Evolutionary conservation across 1,139 yeast genomes (phyloP).

Genomic region (Eremothecium gossypii): DNA sequence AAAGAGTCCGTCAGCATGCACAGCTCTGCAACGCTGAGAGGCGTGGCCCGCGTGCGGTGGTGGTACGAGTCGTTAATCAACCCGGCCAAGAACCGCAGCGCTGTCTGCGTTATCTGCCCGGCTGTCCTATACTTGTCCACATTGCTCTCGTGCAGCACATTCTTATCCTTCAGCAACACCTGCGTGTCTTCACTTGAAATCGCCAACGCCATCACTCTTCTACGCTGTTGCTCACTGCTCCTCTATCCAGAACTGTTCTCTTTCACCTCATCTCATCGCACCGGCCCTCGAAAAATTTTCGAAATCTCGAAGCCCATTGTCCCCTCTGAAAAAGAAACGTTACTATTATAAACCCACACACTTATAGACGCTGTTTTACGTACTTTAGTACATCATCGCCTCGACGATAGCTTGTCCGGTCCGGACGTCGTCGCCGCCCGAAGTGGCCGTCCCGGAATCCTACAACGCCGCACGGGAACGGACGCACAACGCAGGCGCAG

Average conservation of each 20-base stretch:
- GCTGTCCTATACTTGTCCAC: constrained; percentile 80
- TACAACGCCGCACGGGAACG: too few species aligned
- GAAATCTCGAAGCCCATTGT: not conserved
- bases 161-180: constrained; percentile 63
- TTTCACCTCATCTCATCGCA: constrained; percentile 22
- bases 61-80: constrained; percentile 69
- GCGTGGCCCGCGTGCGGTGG: constrained; percentile 32
- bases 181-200: constrained; percentile 65
- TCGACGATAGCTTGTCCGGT: too few species aligned
- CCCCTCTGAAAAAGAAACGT: too few species aligned
- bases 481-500: too few species aligned
- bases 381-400: too few species aligned
- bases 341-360: too few species aligned
- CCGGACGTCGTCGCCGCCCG: too few species aligned
- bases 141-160: constrained; percentile 51
- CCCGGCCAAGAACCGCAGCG: constrained; percentile 54
- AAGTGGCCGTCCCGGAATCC: too few species aligned
- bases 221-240: not conserved
- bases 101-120: constrained; percentile 87
- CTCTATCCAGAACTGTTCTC: not conserved
- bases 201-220: constrained; percentile 45
- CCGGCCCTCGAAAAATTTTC: constrained; percentile 1
- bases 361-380: too few species aligned
- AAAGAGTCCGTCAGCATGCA: constrained; percentile 77
- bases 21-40: constrained; percentile 59